Percentiles rank a stretch among this genome's conserved stretches.
Conservation (phyloP, 108 stramenopile genomes). For the Nannochloropsis granulata region DNA sequence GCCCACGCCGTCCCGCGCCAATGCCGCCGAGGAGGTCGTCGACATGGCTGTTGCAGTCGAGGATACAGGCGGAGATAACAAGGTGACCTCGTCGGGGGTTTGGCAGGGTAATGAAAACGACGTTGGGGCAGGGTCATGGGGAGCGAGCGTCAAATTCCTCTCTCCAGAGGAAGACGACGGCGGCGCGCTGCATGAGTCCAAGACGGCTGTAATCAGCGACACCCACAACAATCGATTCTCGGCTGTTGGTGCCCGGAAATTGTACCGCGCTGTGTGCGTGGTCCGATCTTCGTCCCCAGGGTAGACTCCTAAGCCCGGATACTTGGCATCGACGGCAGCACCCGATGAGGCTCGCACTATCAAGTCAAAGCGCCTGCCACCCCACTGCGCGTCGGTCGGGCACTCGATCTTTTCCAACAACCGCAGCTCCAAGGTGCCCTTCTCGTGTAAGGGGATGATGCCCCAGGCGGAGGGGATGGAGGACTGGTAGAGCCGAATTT, state of each 20-base stretch:
- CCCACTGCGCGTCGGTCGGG: background rate
- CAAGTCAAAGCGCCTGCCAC: background rate
- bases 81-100: no score
- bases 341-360: background rate
- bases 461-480: background rate
- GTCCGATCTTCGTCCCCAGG: background rate
- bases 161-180: no score
- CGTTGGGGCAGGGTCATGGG: no score
- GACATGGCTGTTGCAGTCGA: no score
- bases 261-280: background rate
- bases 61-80: no score
- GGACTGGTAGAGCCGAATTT: background rate
- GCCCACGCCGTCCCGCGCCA: no score
- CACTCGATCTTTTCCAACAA: background rate
- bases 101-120: no score
- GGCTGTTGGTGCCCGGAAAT: background rate
- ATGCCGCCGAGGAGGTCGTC: no score
- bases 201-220: background rate
- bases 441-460: background rate
- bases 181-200: background rate
- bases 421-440: background rate
- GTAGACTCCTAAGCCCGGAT: background rate
- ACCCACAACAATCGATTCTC: background rate
- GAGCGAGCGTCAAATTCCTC: no score
- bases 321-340: background rate